phyloP scores from a whole-genome alignment of 1,284 basidiomycete species.

The Cutaneotrichosporon cutaneum region DNA sequence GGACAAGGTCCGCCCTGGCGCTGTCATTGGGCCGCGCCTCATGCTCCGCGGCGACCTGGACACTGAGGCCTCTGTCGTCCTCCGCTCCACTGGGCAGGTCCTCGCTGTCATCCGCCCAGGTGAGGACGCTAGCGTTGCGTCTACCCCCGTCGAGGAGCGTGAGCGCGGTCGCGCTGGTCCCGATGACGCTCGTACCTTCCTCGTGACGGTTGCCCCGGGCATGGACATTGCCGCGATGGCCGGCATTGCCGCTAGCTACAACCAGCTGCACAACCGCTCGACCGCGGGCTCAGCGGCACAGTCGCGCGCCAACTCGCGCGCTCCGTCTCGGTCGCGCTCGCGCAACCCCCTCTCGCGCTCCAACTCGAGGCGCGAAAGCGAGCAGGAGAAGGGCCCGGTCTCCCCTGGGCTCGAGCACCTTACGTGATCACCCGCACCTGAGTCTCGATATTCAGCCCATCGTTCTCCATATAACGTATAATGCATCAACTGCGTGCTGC shows the following conservation, averaged over 20 bases:
- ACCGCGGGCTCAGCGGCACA: neutral
- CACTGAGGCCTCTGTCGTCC: slow-evolving; percentile 7
- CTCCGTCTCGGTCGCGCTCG: neutral
- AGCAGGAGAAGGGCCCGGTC: neutral
- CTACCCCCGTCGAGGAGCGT: slow-evolving; percentile 5
- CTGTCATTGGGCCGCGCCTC: slow-evolving; percentile 12
- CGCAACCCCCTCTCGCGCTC: slow-evolving; percentile 1
- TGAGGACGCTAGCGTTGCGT: neutral
- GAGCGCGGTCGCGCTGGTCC: neutral
- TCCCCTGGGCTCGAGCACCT: neutral
- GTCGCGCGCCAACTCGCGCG: neutral
- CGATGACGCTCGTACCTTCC: slow-evolving; percentile 27
- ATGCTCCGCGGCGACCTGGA: slow-evolving; percentile 13
- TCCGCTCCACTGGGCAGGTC: slow-evolving; percentile 14
- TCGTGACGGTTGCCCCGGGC: slow-evolving; percentile 52
- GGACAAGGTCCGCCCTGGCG: slow-evolving; percentile 1
- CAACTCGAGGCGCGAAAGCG: neutral
- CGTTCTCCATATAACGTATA: neutral
- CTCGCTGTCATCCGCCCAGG: slow-evolving; percentile 8
- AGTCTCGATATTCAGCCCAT: too few species aligned
- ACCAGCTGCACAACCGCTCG: slow-evolving; percentile 44
- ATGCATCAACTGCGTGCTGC: neutral
- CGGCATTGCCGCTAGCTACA: slow-evolving; percentile 53
- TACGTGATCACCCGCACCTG: neutral
- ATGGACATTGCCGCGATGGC: slow-evolving; percentile 53